These are phyloP conservation scores for Lasiodiplodia citricola DNA, from an alignment of 2,329 filamentous ascomycete species.

Conservation along the genomic window DNA sequence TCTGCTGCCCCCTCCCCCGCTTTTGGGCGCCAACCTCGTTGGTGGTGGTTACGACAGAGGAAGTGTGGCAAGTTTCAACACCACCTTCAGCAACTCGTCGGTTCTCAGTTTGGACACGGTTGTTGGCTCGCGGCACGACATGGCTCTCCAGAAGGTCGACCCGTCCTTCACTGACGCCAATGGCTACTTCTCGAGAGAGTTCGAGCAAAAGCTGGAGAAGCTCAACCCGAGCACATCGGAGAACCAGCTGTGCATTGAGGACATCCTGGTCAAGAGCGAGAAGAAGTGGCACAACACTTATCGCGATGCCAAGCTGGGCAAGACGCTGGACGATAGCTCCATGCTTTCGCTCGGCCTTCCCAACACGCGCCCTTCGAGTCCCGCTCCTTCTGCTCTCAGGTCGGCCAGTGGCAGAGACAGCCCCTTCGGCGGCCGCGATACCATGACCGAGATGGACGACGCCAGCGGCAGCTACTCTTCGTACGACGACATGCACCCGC, in stretches of 20 bases:
- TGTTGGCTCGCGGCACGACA: conserved; percentile 55
- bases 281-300: conserved; percentile 64
- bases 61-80: conserved; percentile 2
- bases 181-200: conserved; percentile 63
- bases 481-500: conserved; percentile 10
- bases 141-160: conserved; percentile 68
- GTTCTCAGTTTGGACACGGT: conserved; percentile 61
- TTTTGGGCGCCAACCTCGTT: conserved; percentile 1
- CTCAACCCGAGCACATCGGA: conserved; percentile 51
- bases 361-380: conserved; percentile 9
- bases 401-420: conserved; percentile 12
- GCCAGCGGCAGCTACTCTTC: conserved; percentile 20
- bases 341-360: conserved; percentile 18
- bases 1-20: conserved; percentile 11
- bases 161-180: conserved; percentile 71
- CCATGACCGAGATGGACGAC: conserved; percentile 17
- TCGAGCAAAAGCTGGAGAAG: conserved; percentile 61
- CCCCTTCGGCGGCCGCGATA: conserved; percentile 10
- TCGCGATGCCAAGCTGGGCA: conserved; percentile 22
- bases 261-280: conserved; percentile 68
- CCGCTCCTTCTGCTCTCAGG: conserved; percentile 2
- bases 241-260: conserved; percentile 64
- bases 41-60: conserved; percentile 6
- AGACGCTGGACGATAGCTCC: conserved; percentile 15
- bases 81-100: conserved; percentile 29